A percentile compares a stretch with the other conserved stretches of the same genome.
These are phyloP conservation scores for Rhodotorula sphaerocarpa DNA, from an alignment of 768 basidiomycete genomes.

Conservation along the genomic window DNA sequence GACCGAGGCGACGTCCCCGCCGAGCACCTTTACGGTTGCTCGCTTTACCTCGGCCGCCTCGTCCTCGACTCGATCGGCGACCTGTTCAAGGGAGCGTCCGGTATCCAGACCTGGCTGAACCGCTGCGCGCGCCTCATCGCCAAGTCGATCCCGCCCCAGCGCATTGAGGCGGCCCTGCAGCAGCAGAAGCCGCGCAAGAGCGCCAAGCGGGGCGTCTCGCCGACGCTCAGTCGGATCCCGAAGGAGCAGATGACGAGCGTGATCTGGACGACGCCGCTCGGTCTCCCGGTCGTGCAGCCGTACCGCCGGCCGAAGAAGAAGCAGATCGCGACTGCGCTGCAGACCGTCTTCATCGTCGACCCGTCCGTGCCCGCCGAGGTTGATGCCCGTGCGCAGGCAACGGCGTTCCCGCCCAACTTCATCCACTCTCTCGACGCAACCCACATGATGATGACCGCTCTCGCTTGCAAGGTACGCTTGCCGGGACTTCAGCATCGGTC, in stretches of 20 bases:
- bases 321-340: slow-evolving; percentile 65
- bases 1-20: slow-evolving; percentile 63
- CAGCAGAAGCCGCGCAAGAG: slow-evolving; percentile 14
- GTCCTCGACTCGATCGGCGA: slow-evolving; percentile 79
- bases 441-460: slow-evolving; percentile 94
- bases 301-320: slow-evolving; percentile 75
- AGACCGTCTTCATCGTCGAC: slow-evolving; percentile 83
- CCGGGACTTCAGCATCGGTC: no score
- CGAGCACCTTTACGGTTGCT: slow-evolving; percentile 64
- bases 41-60: slow-evolving; percentile 71
- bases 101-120: slow-evolving; percentile 86
- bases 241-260: slow-evolving; percentile 93
- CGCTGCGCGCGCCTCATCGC: slow-evolving; percentile 72
- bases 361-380: slow-evolving; percentile 70
- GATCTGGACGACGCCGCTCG: slow-evolving; percentile 93
- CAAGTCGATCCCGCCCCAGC: slow-evolving; percentile 67
- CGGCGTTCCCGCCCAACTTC: slow-evolving; percentile 98
- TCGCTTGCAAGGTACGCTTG: slow-evolving; percentile 66
- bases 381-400: slow-evolving; percentile 74
- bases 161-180: slow-evolving; percentile 38
- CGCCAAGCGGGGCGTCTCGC: background rate
- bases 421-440: slow-evolving; percentile 96
- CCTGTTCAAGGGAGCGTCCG: slow-evolving; percentile 82
- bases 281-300: slow-evolving; percentile 89
- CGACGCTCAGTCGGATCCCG: slow-evolving; percentile 47